Conservation (phyloP, 2,329 filamentous ascomycete species). For the Ophiostoma sp. region DNA sequence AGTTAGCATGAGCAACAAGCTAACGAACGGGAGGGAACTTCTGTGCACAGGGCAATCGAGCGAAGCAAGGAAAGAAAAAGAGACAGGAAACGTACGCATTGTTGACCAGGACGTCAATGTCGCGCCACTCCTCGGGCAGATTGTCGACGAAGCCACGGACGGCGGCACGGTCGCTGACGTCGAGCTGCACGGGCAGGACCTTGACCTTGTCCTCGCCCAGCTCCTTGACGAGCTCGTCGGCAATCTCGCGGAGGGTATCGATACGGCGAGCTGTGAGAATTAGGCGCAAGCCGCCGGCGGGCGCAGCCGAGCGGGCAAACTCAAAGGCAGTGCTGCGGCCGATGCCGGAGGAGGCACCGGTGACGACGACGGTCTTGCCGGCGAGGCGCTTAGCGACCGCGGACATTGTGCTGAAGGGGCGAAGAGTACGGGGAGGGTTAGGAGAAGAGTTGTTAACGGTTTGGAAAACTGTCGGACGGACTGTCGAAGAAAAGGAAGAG, state of each 20-base stretch:
- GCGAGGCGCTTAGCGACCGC: constrained; percentile 73
- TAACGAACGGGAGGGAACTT: too few species aligned
- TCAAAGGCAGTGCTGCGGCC: constrained; percentile 81
- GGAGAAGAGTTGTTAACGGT: not conserved
- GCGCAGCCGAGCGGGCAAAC: constrained; percentile 82
- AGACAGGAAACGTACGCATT: constrained; percentile 70
- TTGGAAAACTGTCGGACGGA: not conserved
- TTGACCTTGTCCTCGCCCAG: constrained; percentile 84
- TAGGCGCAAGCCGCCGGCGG: constrained; percentile 65
- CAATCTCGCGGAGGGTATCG: constrained; percentile 74
- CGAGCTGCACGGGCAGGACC: constrained; percentile 78
- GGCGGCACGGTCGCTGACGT: constrained; percentile 78
- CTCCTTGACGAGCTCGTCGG: constrained; percentile 72
- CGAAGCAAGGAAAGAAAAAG: not conserved
- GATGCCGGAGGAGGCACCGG: constrained; percentile 91
- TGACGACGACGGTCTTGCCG: constrained; percentile 90
- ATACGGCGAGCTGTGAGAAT: constrained; percentile 85
- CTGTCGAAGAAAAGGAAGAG: not conserved
- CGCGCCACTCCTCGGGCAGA: constrained; percentile 77
- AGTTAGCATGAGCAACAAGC: constrained; percentile 3
- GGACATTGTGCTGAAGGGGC: constrained; percentile 27
- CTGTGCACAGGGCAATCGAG: not conserved
- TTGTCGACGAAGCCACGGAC: constrained; percentile 69
- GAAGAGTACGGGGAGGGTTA: not conserved
- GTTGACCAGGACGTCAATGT: constrained; percentile 89